Evolutionary conservation across 495 filamentous ascomycete species (phyloP), one percentile per base, ranked within the genome.

Genomic region (Podospora bellae-mahoneyi): DNA sequence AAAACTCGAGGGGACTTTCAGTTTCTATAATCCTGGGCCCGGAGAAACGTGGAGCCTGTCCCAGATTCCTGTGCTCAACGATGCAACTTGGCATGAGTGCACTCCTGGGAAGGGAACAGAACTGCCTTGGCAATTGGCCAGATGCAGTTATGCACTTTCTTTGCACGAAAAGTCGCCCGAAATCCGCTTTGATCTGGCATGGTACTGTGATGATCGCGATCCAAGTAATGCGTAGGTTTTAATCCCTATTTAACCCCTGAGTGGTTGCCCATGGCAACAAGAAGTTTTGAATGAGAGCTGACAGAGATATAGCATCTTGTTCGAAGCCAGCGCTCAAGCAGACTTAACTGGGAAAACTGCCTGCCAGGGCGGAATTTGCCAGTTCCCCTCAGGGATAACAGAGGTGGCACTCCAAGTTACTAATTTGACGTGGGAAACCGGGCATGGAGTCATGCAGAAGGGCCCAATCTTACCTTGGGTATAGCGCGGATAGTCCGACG

Each of bases 141-240:
- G 54, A 0, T 77, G 73, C 58, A 69, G 66, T 44, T 72, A 72
- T 23, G 23, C 59, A 19, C 53, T 77, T 5, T 66, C 34, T 77
- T 5, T 66, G 70, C 64, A 16, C 56, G 20, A 30, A 19, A 20
- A 67, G 26, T 20, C 60, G 59, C 19, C 53, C 7, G 20, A 60
- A 1, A 20, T 74, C 19, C 66, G 64, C 2, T 74, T 77, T 55
- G 59, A 68, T 54, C 16, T 77, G 10, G 53, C 70, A 28, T 77
- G 75, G 73, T 70, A 68, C 30, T 77, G 73, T 56, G 72, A 77
- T 48, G 75, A 74, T 61, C 61, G 70, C 30, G 73, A 75, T 27
- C 73, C 72, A 0, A 62, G 64, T 7, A 69, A 74, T 62, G 68
- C 75, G 73, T 75, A 68, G 53, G 70, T 68, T 54, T 6, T n/a